Percentiles rank a stretch among this genome's conserved stretches.
These are phyloP conservation scores for Nannochloris sp. DNA, from an alignment of 139 green algal genomes.

Conservation along the genomic window DNA sequence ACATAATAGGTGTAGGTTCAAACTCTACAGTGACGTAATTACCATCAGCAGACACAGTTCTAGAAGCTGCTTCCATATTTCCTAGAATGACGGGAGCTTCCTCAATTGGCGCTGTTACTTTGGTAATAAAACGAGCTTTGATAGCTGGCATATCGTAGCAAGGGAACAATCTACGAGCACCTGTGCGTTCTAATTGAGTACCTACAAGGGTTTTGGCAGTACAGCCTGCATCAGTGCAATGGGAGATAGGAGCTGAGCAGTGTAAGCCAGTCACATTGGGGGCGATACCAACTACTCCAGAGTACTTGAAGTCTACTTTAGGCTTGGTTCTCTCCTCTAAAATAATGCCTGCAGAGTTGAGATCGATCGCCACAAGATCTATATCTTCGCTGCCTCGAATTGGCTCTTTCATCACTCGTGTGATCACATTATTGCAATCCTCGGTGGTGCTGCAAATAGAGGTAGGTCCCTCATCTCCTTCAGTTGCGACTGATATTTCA, in stretches of 20 bases:
- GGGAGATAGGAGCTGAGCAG: not conserved
- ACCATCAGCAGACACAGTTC: not conserved
- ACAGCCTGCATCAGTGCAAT: no score
- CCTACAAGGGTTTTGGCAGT: no score
- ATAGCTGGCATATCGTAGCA: not conserved
- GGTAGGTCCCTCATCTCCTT: not conserved
- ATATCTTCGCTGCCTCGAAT: not conserved
- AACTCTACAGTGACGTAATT: conserved; percentile 1
- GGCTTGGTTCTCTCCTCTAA: not conserved
- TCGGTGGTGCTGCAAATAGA: not conserved
- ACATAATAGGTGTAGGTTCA: not conserved
- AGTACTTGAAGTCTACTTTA: not conserved
- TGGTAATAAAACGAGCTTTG: not conserved
- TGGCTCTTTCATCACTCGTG: not conserved
- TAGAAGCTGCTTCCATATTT: not conserved
- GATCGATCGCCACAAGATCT: not conserved
- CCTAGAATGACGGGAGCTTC: not conserved
- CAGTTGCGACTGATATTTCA: not conserved
- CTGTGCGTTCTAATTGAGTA: not conserved
- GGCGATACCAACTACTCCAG: not conserved
- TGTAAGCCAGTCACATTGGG: not conserved
- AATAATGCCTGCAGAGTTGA: not conserved
- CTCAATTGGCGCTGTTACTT: not conserved
- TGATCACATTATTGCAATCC: not conserved
- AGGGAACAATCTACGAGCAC: conserved; percentile 2